A percentile compares a stretch with the other conserved stretches of the same genome.
These are phyloP conservation scores for Ramularia collo-cygni DNA, from an alignment of 2,329 filamentous ascomycete genomes.

Conservation along the genomic window DNA sequence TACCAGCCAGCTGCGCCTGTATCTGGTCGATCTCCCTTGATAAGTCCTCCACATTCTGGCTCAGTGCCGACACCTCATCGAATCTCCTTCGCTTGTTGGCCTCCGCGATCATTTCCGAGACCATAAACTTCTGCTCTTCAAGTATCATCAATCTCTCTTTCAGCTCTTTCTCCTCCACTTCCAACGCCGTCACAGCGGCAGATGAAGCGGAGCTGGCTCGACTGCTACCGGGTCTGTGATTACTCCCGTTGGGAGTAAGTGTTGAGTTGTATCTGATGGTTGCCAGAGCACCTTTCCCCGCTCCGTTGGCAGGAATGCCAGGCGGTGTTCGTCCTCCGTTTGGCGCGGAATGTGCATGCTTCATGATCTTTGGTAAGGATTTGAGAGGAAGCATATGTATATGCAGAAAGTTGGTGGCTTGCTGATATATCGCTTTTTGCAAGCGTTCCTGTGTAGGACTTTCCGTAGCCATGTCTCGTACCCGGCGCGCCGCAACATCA, in stretches of 20 bases:
- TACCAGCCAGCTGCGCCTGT: conserved; percentile 27
- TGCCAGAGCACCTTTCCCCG: conserved; percentile 44
- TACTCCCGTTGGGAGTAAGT: conserved; percentile 38
- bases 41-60: conserved; percentile 74
- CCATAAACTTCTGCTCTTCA: conserved; percentile 86
- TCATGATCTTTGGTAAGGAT: conserved; percentile 41
- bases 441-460: conserved; percentile 66
- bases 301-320: conserved; percentile 16
- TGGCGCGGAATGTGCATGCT: conserved; percentile 46
- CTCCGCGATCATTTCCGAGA: conserved; percentile 74
- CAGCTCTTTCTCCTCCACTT: conserved; percentile 76
- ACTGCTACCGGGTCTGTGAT: conserved; percentile 35
- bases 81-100: conserved; percentile 72
- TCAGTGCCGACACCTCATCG: conserved; percentile 76
- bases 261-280: conserved; percentile 54
- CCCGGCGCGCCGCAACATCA: conserved; percentile 69
- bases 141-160: conserved; percentile 75
- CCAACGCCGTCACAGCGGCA: conserved; percentile 54
- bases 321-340: conserved; percentile 33
- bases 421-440: conserved; percentile 74
- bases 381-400: conserved; percentile 83
- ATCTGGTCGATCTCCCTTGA: conserved; percentile 63
- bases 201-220: conserved; percentile 42
- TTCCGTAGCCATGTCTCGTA: conserved; percentile 69
- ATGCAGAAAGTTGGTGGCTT: conserved; percentile 77